Conservation (phyloP, 2,329 filamentous ascomycete species). For the Colletotrichum musicola region DNA sequence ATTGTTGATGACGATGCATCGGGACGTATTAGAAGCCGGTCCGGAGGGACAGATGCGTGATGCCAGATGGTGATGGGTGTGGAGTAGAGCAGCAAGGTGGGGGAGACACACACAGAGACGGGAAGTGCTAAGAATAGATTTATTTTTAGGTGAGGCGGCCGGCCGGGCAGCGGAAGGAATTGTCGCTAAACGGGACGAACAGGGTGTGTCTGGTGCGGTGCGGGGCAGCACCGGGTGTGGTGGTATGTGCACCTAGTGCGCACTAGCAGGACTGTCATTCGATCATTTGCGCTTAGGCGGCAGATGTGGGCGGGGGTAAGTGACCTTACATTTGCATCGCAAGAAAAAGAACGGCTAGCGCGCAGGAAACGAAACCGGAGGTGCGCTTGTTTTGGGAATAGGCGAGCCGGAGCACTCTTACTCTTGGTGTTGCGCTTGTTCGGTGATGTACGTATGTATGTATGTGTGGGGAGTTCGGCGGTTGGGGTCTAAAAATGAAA, state of each 20-base stretch:
- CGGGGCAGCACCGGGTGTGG: not conserved
- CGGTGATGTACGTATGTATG: too few relatives aligned
- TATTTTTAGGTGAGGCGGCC: slow-evolving; percentile 25
- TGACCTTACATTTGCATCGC: not conserved
- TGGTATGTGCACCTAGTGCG: too few relatives aligned
- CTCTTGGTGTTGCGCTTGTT: not conserved
- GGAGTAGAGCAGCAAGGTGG: not conserved
- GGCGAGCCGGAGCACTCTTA: not conserved
- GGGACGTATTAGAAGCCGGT: not conserved
- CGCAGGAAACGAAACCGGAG: not conserved
- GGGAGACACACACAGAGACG: not conserved
- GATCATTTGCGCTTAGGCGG: slow-evolving; percentile 7
- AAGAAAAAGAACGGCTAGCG: not conserved
- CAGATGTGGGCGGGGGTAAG: slow-evolving; percentile 6
- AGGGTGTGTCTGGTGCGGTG: slow-evolving; percentile 8
- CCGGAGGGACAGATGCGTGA: not conserved
- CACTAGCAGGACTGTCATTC: not conserved
- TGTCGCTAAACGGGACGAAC: slow-evolving; percentile 22
- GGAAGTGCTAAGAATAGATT: slow-evolving; percentile 29
- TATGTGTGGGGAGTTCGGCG: not conserved
- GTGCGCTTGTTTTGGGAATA: slow-evolving; percentile 18
- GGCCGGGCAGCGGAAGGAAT: slow-evolving; percentile 4
- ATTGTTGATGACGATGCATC: not conserved
- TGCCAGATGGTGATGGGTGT: not conserved
- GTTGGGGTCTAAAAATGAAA: slow-evolving; percentile 37